Evolutionary conservation across 2,329 filamentous ascomycete genomes (phyloP), one percentile per base, ranked within the genome.

Genomic region (Sporothrix brunneoviolacea): DNA sequence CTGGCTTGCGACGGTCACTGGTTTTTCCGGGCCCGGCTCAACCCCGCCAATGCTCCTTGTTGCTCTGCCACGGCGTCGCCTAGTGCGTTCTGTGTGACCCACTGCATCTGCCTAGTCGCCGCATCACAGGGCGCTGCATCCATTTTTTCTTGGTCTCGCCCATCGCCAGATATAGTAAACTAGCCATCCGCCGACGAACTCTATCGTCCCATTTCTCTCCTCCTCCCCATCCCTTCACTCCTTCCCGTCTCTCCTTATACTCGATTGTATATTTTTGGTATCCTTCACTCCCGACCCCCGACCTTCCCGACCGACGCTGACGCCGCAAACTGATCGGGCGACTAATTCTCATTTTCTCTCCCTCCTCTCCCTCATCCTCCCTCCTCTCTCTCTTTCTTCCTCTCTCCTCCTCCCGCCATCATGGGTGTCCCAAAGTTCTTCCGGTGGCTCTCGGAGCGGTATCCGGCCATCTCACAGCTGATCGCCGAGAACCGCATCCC

Each of bases 401-500:
- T 15, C 13, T 9, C 12, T 5, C 4, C 28, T 28, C n/a, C 15
- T 10, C 27, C 48, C 38, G 47, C 35, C 37, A 35, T 10, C 19
- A 60, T 57, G 55, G 57, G 79, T 77, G 78, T 82, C 58, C 86
- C 86, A 65, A 95, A 95, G 67, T 95, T 95, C 76, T 95, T 95
- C 75, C 81, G 93, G 80, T 98, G 94, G 93, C 86, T 98, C 77
- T 96, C 91, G 54, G 94, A 98, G 80, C 86, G 94, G 61, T 98
- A 98, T 80, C 93, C 93, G 50, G 84, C 93, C 55, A 98, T 98
- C 68, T 98, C 93, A 47, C 91, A 97, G 76, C 77, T 98, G 62
- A 98, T 98, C 65, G 90, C 91, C 49, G 93, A 98, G 74, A 98
- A 96, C 70, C 86, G 93, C 62, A 98, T 98, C 69, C 93, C 93